A percentile compares a stretch with the other conserved stretches of the same genome.
phyloP scores from a whole-genome alignment of 1,139 yeast genomes.

The Suhomyces yuchorum region DNA sequence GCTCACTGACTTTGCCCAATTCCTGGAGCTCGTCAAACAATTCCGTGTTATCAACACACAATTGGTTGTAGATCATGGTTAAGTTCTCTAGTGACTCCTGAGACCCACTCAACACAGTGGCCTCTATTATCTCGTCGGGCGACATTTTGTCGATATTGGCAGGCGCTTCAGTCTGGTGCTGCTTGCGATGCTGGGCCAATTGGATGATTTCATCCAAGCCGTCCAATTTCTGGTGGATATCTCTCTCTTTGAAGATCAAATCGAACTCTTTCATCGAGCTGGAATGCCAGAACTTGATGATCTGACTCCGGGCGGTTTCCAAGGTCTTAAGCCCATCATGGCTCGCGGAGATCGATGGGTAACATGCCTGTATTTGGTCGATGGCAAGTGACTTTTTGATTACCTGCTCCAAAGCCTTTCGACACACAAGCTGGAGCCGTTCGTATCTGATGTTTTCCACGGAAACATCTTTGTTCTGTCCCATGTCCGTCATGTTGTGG shows the following conservation, averaged over 20 bases:
- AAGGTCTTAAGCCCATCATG: constrained; percentile 55
- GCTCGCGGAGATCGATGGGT: constrained; percentile 57
- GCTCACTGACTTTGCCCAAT: constrained; percentile 26
- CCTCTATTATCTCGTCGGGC: constrained; percentile 39
- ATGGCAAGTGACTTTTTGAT: constrained; percentile 56
- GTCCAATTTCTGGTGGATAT: constrained; percentile 56
- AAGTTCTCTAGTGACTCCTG: constrained; percentile 32
- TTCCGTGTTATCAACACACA: constrained; percentile 39
- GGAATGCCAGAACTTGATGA: constrained; percentile 60
- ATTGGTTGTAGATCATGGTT: constrained; percentile 40
- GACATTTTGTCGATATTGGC: constrained; percentile 34
- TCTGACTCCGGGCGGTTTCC: constrained; percentile 60
- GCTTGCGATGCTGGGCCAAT: constrained; percentile 46
- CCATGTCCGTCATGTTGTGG: constrained; percentile 3
- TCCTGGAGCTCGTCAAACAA: constrained; percentile 28
- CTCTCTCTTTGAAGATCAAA: constrained; percentile 64
- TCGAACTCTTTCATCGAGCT: constrained; percentile 65
- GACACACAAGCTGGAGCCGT: constrained; percentile 56
- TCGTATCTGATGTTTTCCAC: constrained; percentile 50
- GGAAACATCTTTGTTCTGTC: not conserved
- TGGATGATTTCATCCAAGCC: constrained; percentile 67
- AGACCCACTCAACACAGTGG: constrained; percentile 30
- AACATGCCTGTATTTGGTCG: constrained; percentile 66
- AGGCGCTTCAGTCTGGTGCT: constrained; percentile 22
- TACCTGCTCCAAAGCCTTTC: constrained; percentile 71